Evolutionary conservation across 306 rosid genomes (phyloP), one percentile per base, ranked within the genome.

Genomic region (Canavalia gladiata): DNA sequence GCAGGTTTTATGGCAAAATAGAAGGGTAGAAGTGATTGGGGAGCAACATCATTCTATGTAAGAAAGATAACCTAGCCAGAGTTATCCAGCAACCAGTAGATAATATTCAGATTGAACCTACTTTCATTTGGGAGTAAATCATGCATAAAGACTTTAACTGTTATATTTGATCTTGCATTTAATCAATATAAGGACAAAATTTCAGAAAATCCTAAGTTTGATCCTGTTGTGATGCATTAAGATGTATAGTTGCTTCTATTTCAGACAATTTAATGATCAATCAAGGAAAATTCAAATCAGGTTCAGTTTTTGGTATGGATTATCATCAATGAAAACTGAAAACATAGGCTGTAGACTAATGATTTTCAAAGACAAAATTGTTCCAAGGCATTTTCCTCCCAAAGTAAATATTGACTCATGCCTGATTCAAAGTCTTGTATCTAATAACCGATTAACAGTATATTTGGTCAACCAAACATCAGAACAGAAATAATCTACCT

Each of bases 341-440:
- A 62, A 49, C 29, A 5, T 65, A 72, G 55, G 60, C 1, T 34
- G 5, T 63, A 18, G 50, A 13, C 34, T 60, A 70, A 70, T 33
- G 72, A 42, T 72, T 81, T 73, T 54, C 58, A 37, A 7, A 71
- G 63, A 75, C 68, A 42, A 39, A 47, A 46, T 43, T 55, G 29
- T 57, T 35, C 18, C 54, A 37, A 46, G 58, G 8, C 56, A 75
- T 47, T 75, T 59, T 76, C 72, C 76, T 59, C 60, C 12, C 68
- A 46, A 75, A 37, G 86, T 59, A 58, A 11, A 47, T 82, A 75
- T 55, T 25, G 56, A 63, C 39, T 33, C 28, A 28, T 42, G 54
- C 51, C 25, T 29, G 49, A 66, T 67, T 28, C 73, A 31, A 76
- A 76, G 66, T 51, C 70, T 77, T 78, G 68, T n/a, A 58, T 73